These are phyloP conservation scores for Immersiella caudata DNA, from an alignment of 495 filamentous ascomycete genomes.

Conservation along the genomic window DNA sequence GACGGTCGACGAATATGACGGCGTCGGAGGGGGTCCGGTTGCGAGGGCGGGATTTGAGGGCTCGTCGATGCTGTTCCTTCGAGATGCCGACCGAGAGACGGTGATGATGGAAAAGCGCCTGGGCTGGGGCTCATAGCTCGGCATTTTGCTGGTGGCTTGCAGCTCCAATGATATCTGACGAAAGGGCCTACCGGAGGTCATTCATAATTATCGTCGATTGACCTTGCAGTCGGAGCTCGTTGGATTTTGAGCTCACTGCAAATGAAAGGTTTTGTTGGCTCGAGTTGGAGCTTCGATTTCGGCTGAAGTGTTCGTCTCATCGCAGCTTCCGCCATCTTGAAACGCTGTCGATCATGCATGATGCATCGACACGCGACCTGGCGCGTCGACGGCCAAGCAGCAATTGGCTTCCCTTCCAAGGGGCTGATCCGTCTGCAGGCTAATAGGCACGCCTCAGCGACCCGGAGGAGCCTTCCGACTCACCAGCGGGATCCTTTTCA, in stretches of 20 bases:
- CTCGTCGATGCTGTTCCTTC: slow-evolving; percentile 32
- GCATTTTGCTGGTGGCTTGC: slow-evolving; percentile 21
- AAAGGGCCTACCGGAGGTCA: neutral
- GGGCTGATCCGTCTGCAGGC: neutral
- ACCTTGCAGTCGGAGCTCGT: neutral
- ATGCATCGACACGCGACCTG: slow-evolving; percentile 14
- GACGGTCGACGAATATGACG: slow-evolving; percentile 6
- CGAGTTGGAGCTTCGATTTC: neutral
- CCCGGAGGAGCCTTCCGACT: neutral
- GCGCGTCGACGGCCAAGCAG: neutral
- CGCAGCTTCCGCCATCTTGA: slow-evolving; percentile 20
- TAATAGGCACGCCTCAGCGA: neutral
- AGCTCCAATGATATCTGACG: neutral
- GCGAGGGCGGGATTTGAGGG: slow-evolving; percentile 6
- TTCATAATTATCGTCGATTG: neutral
- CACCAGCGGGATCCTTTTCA: neutral
- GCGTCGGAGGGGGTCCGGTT: neutral
- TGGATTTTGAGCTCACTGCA: neutral
- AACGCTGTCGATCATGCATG: slow-evolving; percentile 27
- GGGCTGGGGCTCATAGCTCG: slow-evolving; percentile 33
- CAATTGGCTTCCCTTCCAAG: neutral
- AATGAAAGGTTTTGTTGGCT: neutral
- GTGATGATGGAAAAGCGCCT: slow-evolving; percentile 29
- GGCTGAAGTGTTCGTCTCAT: slow-evolving; percentile 22
- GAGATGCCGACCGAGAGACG: slow-evolving; percentile 23